A percentile compares a stretch with the other conserved stretches of the same genome.
Conservation (phyloP, 2,329 filamentous ascomycete species). For the Ampelomyces quisqualis region DNA sequence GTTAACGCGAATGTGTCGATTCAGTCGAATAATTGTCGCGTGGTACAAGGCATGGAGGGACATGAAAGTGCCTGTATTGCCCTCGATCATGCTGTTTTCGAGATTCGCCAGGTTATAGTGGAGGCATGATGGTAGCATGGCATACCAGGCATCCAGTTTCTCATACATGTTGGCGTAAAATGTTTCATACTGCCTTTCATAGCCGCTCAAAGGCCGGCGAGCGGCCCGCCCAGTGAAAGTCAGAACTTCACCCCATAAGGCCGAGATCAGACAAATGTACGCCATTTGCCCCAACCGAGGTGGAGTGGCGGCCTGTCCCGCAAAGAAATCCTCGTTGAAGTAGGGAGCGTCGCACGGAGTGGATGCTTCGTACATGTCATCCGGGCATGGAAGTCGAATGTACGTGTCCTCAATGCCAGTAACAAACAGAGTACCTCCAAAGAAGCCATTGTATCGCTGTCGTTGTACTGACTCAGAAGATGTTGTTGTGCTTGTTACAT, state of each 20-base stretch:
- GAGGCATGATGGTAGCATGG: slow-evolving; percentile 57
- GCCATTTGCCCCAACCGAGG: slow-evolving; percentile 55
- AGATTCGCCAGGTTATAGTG: slow-evolving; percentile 59
- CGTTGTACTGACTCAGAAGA: slow-evolving; percentile 31
- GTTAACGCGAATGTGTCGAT: slow-evolving; percentile 54
- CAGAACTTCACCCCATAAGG: slow-evolving; percentile 66
- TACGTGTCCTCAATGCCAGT: slow-evolving; percentile 67
- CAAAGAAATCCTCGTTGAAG: slow-evolving; percentile 58
- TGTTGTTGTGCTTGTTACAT: slow-evolving; percentile 32
- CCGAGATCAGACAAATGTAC: slow-evolving; percentile 62
- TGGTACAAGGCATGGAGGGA: slow-evolving; percentile 68
- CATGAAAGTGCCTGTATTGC: slow-evolving; percentile 61
- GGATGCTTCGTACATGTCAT: slow-evolving; percentile 63
- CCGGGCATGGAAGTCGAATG: slow-evolving; percentile 64
- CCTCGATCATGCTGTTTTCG: slow-evolving; percentile 54
- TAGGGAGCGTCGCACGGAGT: slow-evolving; percentile 58
- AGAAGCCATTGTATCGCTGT: slow-evolving; percentile 62
- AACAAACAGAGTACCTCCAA: slow-evolving; percentile 52
- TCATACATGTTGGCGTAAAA: slow-evolving; percentile 56
- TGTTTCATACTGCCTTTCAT: slow-evolving; percentile 50
- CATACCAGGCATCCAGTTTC: slow-evolving; percentile 60
- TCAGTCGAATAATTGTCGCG: slow-evolving; percentile 63
- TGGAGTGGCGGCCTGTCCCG: slow-evolving; percentile 31
- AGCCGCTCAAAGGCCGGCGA: slow-evolving; percentile 47
- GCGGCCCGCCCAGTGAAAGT: slow-evolving; percentile 59